Conservation (phyloP, 2,329 filamentous ascomycete genomes). For the Botryotinia globosa region DNA sequence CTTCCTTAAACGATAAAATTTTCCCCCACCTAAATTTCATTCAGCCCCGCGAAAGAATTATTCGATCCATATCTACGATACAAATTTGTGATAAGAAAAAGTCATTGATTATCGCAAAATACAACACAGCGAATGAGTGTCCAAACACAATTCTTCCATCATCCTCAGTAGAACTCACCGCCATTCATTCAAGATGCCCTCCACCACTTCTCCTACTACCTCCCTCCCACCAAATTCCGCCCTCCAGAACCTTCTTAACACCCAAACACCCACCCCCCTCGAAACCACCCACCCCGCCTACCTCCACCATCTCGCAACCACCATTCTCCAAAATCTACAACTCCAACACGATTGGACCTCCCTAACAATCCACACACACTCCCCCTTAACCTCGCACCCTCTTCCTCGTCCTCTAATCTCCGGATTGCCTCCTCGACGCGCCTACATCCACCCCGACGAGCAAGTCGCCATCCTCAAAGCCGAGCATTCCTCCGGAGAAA, state of each 20-base stretch:
- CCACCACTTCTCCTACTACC: conserved; percentile 18
- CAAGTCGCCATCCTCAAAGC: conserved; percentile 69
- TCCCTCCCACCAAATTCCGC: conserved; percentile 28
- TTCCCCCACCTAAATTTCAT: neutral
- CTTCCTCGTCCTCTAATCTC: conserved; percentile 64
- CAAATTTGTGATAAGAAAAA: conserved; percentile 1
- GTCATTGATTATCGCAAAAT: neutral
- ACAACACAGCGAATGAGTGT: neutral
- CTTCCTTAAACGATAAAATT: neutral
- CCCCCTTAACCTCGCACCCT: conserved; percentile 41
- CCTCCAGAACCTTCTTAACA: conserved; percentile 32
- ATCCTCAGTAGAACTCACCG: too few relatives aligned
- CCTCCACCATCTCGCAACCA: conserved; percentile 51
- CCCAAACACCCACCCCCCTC: conserved; percentile 27
- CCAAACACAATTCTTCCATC: neutral
- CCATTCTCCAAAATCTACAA: conserved; percentile 68
- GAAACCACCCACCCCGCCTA: conserved; percentile 34
- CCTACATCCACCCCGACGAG: conserved; percentile 81
- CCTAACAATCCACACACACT: conserved; percentile 52
- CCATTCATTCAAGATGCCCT: conserved; percentile 24
- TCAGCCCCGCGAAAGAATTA: conserved; percentile 10
- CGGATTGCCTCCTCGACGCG: conserved; percentile 67
- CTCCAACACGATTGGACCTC: conserved; percentile 74
- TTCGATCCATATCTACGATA: neutral
- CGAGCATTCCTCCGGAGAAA: conserved; percentile 49